These are phyloP conservation scores for Primulina tabacum DNA, from an alignment of 257 asterid species.

Conservation along the genomic window DNA sequence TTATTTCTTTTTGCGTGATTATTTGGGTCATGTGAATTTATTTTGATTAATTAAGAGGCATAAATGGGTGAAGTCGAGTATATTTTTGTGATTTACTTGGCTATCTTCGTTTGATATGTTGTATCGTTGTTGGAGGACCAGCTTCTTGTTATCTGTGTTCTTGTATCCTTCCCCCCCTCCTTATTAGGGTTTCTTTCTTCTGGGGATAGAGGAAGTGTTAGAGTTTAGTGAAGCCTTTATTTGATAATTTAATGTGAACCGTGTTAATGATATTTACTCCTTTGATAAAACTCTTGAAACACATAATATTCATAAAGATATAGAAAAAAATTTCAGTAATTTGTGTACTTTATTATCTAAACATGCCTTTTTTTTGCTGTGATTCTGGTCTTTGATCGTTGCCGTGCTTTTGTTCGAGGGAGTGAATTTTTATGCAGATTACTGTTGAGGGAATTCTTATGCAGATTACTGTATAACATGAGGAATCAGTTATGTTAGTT, in stretches of 20 bases:
- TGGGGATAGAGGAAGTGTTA: slow-evolving; percentile 1
- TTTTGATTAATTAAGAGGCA: not conserved
- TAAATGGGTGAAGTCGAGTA: not conserved
- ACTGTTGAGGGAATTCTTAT: not conserved
- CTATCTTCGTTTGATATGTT: slow-evolving; percentile 7
- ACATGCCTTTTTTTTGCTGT: slow-evolving; percentile 8
- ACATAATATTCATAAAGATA: not conserved
- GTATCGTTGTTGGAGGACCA: not conserved
- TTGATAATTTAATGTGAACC: not conserved
- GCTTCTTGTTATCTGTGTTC: too few relatives aligned
- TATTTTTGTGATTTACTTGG: slow-evolving; percentile 16
- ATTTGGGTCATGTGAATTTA: slow-evolving; percentile 19
- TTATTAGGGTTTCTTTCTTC: slow-evolving; percentile 1
- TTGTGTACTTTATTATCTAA: not conserved
- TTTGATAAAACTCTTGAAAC: not conserved
- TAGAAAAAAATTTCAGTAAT: not conserved
- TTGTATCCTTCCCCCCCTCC: too few relatives aligned
- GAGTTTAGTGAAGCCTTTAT: not conserved
- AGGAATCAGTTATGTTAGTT: not conserved
- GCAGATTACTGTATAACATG: not conserved
- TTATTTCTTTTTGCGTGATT: not conserved
- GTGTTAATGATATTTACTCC: not conserved
- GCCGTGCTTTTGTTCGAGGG: not conserved
- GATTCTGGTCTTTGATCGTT: not conserved
- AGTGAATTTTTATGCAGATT: not conserved